Evolutionary conservation across 306 rosid species (phyloP), one percentile per base, ranked within the genome.

Genomic region (Dicorynia guianensis): DNA sequence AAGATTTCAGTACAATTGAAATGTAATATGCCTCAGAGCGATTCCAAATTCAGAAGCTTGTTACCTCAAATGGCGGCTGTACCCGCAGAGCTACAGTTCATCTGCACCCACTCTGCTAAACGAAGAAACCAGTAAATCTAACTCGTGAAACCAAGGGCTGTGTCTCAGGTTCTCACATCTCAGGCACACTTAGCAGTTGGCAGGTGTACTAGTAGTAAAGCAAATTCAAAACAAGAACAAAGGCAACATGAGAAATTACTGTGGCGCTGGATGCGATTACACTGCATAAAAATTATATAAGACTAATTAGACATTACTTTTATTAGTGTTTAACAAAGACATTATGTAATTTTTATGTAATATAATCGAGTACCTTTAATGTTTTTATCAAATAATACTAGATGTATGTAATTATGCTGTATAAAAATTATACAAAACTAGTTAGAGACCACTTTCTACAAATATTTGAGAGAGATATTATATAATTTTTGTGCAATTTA

Each of bases 141-240:
- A 54, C 64, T 48, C 63, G 81, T 69, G 81, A 77, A 68, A 60
- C 57, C 71, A 69, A 68, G 70, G 75, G 56, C 35, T 57, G 75
- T 25, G 2, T 25, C 1, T 67, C 75, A 67, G 62, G 61, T 54
- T 57, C 58, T 76, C 68, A 56, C 43, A 4, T 76, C 15, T 36
- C n/a, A 55, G 2, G 38, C 55, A 54, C 13, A 44, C 0, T 17
- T 48, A 18, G 69, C 58, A 53, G 56, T n/a, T 17, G 0, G 58
- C 55, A 76, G 62, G 52, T 44, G 49, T 18, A 25, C 30, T 25
- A 25, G 30, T 25, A 58, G 20, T 43, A 57, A n/a, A 57, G 65
- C 49, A 76, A 58, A 67, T 20, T 2, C 0, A 59, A 36, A 47
- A 65, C 30, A 6, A 64, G 66, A 54, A 11, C 4, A 2, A 11